A percentile compares a stretch with the other conserved stretches of the same genome.
Conservation (phyloP, 1,139 yeast genomes). For the Pneumocystis carinii region DNA sequence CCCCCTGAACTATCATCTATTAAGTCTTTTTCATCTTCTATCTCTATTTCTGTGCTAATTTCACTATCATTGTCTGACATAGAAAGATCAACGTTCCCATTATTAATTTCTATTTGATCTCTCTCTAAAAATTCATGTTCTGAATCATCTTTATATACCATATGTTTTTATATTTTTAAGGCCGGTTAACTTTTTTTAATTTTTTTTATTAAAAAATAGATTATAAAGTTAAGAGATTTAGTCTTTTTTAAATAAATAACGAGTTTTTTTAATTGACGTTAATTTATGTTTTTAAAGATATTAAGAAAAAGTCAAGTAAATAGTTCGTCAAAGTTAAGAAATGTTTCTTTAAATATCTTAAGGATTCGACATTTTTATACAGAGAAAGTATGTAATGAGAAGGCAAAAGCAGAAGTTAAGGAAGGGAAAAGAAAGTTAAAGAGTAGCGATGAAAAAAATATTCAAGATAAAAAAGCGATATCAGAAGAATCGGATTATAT, state of each 20-base stretch:
- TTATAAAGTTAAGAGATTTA: too few species aligned
- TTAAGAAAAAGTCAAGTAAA: background rate
- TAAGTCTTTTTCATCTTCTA: slow-evolving; percentile 34
- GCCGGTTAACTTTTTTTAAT: background rate
- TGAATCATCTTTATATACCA: slow-evolving; percentile 16
- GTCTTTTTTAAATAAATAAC: too few species aligned
- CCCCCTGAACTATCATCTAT: slow-evolving; percentile 78
- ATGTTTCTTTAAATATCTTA: background rate
- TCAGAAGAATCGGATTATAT: background rate
- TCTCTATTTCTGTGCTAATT: background rate
- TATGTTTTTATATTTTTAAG: slow-evolving; percentile 1
- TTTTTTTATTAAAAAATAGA: too few species aligned
- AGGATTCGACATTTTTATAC: background rate
- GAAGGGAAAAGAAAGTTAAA: background rate
- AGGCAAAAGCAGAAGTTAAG: background rate
- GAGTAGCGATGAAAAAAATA: background rate
- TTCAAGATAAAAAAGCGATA: background rate
- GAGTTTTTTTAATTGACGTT: background rate
- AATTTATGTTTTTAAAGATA: background rate
- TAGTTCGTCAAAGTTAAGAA: background rate
- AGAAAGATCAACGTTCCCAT: slow-evolving; percentile 43
- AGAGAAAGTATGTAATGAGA: background rate
- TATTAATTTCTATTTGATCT: slow-evolving; percentile 21
- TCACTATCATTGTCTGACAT: slow-evolving; percentile 19
- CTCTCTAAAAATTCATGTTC: slow-evolving; percentile 15